Evolutionary conservation across 148 eudicot species (phyloP), one percentile per base, ranked within the genome.

Genomic region (Hydrangea macrophylla): DNA sequence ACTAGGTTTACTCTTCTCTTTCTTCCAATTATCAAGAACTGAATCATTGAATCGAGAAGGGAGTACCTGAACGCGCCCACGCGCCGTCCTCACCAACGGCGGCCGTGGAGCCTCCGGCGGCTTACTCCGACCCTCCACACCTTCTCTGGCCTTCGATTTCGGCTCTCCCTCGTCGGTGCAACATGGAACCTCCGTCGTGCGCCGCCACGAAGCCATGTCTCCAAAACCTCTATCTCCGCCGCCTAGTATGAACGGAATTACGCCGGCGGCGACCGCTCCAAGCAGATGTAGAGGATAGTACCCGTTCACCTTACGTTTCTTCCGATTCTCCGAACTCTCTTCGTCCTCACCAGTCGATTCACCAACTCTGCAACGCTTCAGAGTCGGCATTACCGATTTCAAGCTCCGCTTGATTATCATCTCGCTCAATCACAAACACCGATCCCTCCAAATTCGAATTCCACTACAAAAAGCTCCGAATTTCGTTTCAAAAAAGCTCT

Each of bases 21-120:
- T 89, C 91, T 91, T 95, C 99, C 99, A 95, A 78, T 95, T 88
- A 86, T 87, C 99, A 11, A 95, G 78, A 63, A 95, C 68, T 1
- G 99, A 95, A 74, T 95, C 99, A 54, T 87, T 95, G 68, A 85
- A 95, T 70, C 88, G 71, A 44, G 97, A 91, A 53, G 99, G 99
- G 57, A 95, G 75, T 60, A 88, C 97, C 91, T 87, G 97, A 74
- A 90, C 89, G 75, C 99, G 78, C 27, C 99, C 97, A 25, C 99
- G 59, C 1, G 97, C 88, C 3, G 99, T 91, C 72, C 92, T 78
- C 37, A 90, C 90, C 57, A 90, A 71, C n/a, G 97, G 82, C 60
- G 98, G 95, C 79, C 85, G 60, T 25, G 82, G 62, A 42, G 70
- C 79, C 65, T 79, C 82, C 75, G 54, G 70, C 45, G n/a, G n/a